These are phyloP conservation scores for Gleditsia sinensis DNA, from an alignment of 306 rosid species.

Conservation along the genomic window DNA sequence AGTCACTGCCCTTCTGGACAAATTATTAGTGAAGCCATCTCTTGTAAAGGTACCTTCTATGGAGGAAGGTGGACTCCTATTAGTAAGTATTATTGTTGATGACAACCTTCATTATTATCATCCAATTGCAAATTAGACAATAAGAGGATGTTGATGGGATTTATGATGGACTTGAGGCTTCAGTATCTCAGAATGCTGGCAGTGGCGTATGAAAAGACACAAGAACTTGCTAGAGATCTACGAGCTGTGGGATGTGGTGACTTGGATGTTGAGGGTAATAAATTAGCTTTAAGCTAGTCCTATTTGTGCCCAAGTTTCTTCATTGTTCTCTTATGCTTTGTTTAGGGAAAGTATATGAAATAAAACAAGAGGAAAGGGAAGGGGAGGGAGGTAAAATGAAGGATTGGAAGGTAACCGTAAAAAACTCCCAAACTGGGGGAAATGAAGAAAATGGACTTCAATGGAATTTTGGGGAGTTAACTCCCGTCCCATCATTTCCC, in stretches of 20 bases:
- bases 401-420: neutral
- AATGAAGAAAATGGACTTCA: neutral
- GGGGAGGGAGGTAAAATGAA: neutral
- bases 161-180: constrained; percentile 49
- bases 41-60: constrained; percentile 83
- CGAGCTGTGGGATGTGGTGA: constrained; percentile 96
- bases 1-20: constrained; percentile 87
- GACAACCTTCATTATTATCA: constrained; percentile 21
- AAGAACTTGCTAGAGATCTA: constrained; percentile 91
- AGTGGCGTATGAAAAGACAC: constrained; percentile 96
- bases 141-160: constrained; percentile 31
- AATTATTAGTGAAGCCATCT: constrained; percentile 86
- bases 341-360: neutral
- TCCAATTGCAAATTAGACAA: constrained; percentile 25
- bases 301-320: constrained; percentile 26
- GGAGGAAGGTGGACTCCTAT: constrained; percentile 97
- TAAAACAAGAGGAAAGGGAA: neutral
- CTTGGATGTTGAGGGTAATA: constrained; percentile 96
- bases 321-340: neutral
- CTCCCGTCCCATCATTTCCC: neutral
- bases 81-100: constrained; percentile 60
- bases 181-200: constrained; percentile 99
- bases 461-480: neutral
- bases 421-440: neutral
- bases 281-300: constrained; percentile 18